These are phyloP conservation scores for Penicillium pancosmium DNA, from an alignment of 495 filamentous ascomycete genomes.

Conservation along the genomic window DNA sequence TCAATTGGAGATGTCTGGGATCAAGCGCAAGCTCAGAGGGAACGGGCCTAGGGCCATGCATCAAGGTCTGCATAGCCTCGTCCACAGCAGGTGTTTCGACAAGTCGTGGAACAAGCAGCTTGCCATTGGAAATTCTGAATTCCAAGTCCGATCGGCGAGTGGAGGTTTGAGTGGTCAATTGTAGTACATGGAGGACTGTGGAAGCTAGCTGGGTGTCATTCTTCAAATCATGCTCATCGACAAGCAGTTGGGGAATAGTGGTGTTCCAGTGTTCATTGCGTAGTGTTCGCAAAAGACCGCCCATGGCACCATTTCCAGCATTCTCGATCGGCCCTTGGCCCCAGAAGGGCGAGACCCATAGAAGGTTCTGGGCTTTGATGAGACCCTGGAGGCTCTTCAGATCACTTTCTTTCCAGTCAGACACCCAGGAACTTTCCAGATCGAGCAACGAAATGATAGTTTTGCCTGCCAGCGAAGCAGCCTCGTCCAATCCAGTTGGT, in stretches of 20 bases:
- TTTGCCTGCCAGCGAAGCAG: slow-evolving; percentile 16
- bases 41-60: slow-evolving; percentile 24
- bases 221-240: slow-evolving; percentile 12
- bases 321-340: slow-evolving; percentile 11
- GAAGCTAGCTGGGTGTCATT: slow-evolving; percentile 14
- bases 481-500: slow-evolving; percentile 18
- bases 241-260: slow-evolving; percentile 19
- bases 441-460: slow-evolving; percentile 30
- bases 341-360: slow-evolving; percentile 29
- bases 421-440: slow-evolving; percentile 20
- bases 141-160: slow-evolving; percentile 22
- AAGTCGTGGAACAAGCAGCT: slow-evolving; percentile 25
- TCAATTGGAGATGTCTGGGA: slow-evolving; percentile 17
- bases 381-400: slow-evolving; percentile 18
- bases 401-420: slow-evolving; percentile 16
- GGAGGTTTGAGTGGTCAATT: slow-evolving; percentile 19
- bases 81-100: slow-evolving; percentile 20
- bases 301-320: slow-evolving; percentile 19
- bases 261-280: slow-evolving; percentile 27
- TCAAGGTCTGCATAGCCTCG: slow-evolving; percentile 25
- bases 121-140: slow-evolving; percentile 19
- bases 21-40: slow-evolving; percentile 13
- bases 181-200: slow-evolving; percentile 22
- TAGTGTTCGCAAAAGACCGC: slow-evolving; percentile 27
- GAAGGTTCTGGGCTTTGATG: slow-evolving; percentile 24